A percentile compares a stretch with the other conserved stretches of the same genome.
Evolutionary conservation across 1,284 basidiomycete species (phyloP).

Genomic region (Waitea zeae): DNA sequence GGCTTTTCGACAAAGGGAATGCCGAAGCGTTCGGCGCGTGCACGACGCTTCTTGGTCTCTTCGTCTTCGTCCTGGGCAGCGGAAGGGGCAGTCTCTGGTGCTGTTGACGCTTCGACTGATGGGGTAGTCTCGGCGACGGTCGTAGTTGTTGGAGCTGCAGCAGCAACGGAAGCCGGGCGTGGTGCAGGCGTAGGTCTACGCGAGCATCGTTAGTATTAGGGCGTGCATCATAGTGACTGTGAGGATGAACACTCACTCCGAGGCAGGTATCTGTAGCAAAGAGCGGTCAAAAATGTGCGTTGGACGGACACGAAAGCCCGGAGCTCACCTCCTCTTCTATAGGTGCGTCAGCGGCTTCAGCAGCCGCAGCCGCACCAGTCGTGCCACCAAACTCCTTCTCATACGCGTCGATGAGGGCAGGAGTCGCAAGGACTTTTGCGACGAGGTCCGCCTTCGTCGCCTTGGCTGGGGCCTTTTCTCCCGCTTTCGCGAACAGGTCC

Average conservation of each 20-base stretch:
- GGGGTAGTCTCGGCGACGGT: slow-evolving; percentile 1
- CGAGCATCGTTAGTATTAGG: too few relatives aligned
- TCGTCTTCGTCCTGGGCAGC: slow-evolving; percentile 14
- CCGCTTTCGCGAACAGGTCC: slow-evolving; percentile 36
- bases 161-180: not conserved
- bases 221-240: too few relatives aligned
- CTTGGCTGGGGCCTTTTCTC: slow-evolving; percentile 28
- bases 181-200: too few relatives aligned
- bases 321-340: not conserved
- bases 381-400: slow-evolving; percentile 11
- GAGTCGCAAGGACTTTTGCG: slow-evolving; percentile 33
- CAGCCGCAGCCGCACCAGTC: not conserved
- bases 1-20: slow-evolving; percentile 37
- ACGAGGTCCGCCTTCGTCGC: slow-evolving; percentile 54
- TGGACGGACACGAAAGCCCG: not conserved
- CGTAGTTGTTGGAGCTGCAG: not conserved
- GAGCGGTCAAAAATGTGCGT: too few relatives aligned
- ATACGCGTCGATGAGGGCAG: slow-evolving; percentile 31
- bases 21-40: slow-evolving; percentile 50
- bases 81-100: slow-evolving; percentile 3
- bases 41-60: slow-evolving; percentile 38
- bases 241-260: too few relatives aligned
- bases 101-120: slow-evolving; percentile 1
- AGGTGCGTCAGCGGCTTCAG: not conserved
- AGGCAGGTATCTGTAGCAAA: too few relatives aligned